phyloP scores from a whole-genome alignment of 345 rosid genomes.

The Arabis hirsuta region DNA sequence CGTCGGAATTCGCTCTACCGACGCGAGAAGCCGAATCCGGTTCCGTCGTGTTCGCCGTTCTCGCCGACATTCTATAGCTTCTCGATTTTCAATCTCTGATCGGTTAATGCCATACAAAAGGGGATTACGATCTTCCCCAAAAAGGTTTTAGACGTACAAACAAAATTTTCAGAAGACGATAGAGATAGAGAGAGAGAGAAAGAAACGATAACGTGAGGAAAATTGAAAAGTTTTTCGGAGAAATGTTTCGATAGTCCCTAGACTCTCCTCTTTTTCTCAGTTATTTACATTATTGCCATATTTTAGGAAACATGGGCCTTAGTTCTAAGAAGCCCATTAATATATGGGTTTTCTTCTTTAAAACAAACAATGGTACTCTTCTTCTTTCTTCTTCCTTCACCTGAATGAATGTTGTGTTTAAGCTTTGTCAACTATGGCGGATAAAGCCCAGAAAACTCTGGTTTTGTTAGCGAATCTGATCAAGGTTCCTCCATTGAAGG shows the following conservation, averaged over 20 bases:
- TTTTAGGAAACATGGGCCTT: background rate
- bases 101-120: slow-evolving; percentile 22
- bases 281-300: slow-evolving; percentile 19
- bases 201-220: slow-evolving; percentile 18
- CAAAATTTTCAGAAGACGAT: background rate
- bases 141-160: slow-evolving; percentile 3
- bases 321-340: background rate
- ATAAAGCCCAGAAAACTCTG: slow-evolving; percentile 40
- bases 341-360: background rate
- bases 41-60: slow-evolving; percentile 21
- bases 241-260: slow-evolving; percentile 5
- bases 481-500: slow-evolving; percentile 60
- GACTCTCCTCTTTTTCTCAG: background rate
- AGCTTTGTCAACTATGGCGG: slow-evolving; percentile 31
- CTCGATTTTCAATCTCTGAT: slow-evolving; percentile 13
- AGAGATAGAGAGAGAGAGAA: background rate
- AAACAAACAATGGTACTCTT: background rate
- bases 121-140: slow-evolving; percentile 2
- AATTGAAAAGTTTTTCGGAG: background rate
- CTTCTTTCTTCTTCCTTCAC: slow-evolving; percentile 2
- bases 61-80: slow-evolving; percentile 27
- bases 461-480: slow-evolving; percentile 46
- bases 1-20: slow-evolving; percentile 54
- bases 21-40: slow-evolving; percentile 34
- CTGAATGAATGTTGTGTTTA: background rate